These are phyloP conservation scores for Fusarium austroafricanum DNA, from an alignment of 2,329 filamentous ascomycete species.

Conservation along the genomic window DNA sequence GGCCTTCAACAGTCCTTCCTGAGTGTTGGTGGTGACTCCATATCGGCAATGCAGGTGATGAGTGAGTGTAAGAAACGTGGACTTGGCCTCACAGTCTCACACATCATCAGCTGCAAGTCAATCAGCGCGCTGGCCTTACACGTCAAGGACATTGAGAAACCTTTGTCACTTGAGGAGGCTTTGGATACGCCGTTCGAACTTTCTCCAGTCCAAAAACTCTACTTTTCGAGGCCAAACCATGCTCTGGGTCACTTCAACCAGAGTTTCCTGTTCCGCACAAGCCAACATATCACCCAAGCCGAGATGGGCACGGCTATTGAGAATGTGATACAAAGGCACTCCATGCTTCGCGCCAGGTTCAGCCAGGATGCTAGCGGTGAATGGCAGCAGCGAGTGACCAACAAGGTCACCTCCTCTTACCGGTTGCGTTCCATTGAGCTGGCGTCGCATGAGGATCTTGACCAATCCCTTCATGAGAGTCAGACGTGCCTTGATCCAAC, in stretches of 20 bases:
- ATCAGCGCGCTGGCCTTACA: conserved; percentile 26
- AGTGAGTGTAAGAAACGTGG: conserved; percentile 50
- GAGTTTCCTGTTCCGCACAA: conserved; percentile 36
- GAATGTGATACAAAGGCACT: conserved; percentile 18
- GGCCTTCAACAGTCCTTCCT: conserved; percentile 49
- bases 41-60: conserved; percentile 55
- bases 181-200: conserved; percentile 15
- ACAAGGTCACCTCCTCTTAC: conserved; percentile 13
- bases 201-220: conserved; percentile 38
- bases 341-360: conserved; percentile 38
- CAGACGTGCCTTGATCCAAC: conserved; percentile 29
- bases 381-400: conserved; percentile 31
- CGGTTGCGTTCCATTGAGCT: conserved; percentile 11
- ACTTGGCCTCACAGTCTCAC: conserved; percentile 45
- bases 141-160: conserved; percentile 24
- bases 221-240: conserved; percentile 29
- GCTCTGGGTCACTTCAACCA: conserved; percentile 38
- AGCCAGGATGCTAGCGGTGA: background rate
- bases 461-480: conserved; percentile 3
- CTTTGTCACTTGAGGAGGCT: background rate
- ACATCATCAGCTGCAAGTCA: conserved; percentile 47
- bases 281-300: background rate
- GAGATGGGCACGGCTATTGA: conserved; percentile 27
- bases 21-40: conserved; percentile 56
- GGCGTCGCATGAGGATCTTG: background rate